These are phyloP conservation scores for Crotalaria pallida DNA, from an alignment of 306 rosid species.

Conservation along the genomic window DNA sequence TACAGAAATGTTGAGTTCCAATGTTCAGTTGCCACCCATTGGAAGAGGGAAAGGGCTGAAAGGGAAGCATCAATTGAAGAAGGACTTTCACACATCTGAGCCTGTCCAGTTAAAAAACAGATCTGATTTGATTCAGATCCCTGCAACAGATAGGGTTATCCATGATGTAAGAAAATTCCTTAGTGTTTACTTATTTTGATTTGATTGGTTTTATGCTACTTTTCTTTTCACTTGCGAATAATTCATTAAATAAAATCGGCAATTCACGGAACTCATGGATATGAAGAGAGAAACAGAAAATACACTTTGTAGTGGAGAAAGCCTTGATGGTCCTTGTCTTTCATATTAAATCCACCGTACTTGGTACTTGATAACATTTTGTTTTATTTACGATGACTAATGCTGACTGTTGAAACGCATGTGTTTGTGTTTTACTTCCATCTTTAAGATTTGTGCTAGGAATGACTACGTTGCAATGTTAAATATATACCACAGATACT, in stretches of 20 bases:
- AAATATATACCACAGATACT: not conserved
- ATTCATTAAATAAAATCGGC: not conserved
- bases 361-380: not conserved
- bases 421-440: not conserved
- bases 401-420: not conserved
- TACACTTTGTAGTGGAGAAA: not conserved
- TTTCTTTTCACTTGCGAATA: not conserved
- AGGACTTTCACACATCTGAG: slow-evolving; percentile 19
- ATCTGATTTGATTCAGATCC: slow-evolving; percentile 26
- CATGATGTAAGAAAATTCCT: slow-evolving; percentile 30
- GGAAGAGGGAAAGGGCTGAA: slow-evolving; percentile 23
- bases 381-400: not conserved
- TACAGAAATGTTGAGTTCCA: slow-evolving; percentile 5
- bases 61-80: slow-evolving; percentile 20
- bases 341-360: not conserved
- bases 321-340: not conserved
- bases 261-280: not conserved
- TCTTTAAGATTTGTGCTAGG: not conserved
- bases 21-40: slow-evolving; percentile 15
- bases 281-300: not conserved
- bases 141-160: slow-evolving; percentile 29
- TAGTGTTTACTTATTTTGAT: not conserved
- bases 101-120: slow-evolving; percentile 15
- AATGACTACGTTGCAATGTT: not conserved
- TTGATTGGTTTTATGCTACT: not conserved